phyloP scores from a whole-genome alignment of 2,329 filamentous ascomycete genomes.

The Dactylonectria estremocensis region DNA sequence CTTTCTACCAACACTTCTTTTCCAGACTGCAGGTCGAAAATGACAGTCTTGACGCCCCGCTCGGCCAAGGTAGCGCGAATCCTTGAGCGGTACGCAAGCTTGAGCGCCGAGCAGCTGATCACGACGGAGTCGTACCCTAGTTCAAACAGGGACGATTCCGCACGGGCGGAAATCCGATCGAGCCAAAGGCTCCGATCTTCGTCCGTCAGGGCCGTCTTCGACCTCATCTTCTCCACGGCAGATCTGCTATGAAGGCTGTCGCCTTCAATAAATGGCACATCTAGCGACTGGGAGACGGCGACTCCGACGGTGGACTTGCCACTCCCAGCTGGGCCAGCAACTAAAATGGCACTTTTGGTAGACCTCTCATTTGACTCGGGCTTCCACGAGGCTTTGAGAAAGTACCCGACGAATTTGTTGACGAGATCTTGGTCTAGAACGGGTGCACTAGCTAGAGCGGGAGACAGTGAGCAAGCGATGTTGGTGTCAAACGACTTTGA shows the following conservation, averaged over 20 bases:
- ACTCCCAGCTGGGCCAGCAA: slow-evolving; percentile 59
- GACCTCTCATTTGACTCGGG: slow-evolving; percentile 49
- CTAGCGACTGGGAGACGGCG: slow-evolving; percentile 48
- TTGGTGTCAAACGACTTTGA: slow-evolving; percentile 60
- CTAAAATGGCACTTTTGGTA: slow-evolving; percentile 50
- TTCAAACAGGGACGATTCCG: slow-evolving; percentile 45
- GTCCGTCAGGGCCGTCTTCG: slow-evolving; percentile 50
- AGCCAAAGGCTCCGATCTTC: slow-evolving; percentile 53
- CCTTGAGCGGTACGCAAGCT: slow-evolving; percentile 51
- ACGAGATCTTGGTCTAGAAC: slow-evolving; percentile 51
- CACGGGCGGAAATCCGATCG: slow-evolving; percentile 42
- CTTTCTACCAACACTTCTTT: slow-evolving; percentile 50
- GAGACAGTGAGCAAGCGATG: slow-evolving; percentile 58
- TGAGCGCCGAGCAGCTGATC: slow-evolving; percentile 59
- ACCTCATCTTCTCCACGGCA: slow-evolving; percentile 53
- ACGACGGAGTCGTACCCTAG: slow-evolving; percentile 49
- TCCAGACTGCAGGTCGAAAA: slow-evolving; percentile 55
- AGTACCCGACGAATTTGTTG: slow-evolving; percentile 56
- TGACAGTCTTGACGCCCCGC: slow-evolving; percentile 46
- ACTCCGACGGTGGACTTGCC: slow-evolving; percentile 57
- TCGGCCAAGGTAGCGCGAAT: slow-evolving; percentile 45
- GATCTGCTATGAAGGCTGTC: slow-evolving; percentile 54
- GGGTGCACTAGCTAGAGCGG: slow-evolving; percentile 58
- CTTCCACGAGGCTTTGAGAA: slow-evolving; percentile 57
- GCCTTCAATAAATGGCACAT: slow-evolving; percentile 58